Conservation (phyloP, 495 filamentous ascomycete genomes). For the Clavariopsis aquatica region DNA sequence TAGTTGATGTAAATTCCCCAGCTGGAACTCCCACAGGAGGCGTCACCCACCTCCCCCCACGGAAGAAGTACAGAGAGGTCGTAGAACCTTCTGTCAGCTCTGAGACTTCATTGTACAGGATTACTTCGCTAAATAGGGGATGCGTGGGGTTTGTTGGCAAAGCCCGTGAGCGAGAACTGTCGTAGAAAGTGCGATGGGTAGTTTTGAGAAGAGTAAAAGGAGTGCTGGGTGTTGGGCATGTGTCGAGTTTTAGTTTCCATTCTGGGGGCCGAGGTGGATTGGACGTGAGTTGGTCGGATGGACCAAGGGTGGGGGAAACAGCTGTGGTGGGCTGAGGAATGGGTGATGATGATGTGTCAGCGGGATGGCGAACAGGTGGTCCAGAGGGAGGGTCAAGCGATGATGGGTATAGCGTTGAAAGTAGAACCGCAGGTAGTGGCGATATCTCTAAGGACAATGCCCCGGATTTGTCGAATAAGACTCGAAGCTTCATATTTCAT, state of each 20-base stretch:
- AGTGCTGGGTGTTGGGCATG: constrained; percentile 25
- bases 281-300: constrained; percentile 24
- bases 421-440: constrained; percentile 52
- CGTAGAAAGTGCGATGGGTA: constrained; percentile 40
- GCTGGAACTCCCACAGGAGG: constrained; percentile 51
- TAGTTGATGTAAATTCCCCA: constrained; percentile 14
- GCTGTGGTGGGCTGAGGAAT: constrained; percentile 36
- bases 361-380: constrained; percentile 32
- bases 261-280: not conserved
- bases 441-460: constrained; percentile 46
- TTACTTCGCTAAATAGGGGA: constrained; percentile 60
- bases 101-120: constrained; percentile 65
- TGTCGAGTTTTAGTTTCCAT: constrained; percentile 42
- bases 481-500: constrained; percentile 37
- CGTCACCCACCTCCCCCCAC: constrained; percentile 66
- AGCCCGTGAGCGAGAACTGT: constrained; percentile 40
- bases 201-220: constrained; percentile 45
- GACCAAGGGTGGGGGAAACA: constrained; percentile 36
- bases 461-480: constrained; percentile 33
- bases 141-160: constrained; percentile 34
- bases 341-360: constrained; percentile 12
- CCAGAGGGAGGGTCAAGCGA: constrained; percentile 52
- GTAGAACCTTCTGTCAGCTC: constrained; percentile 86
- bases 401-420: constrained; percentile 58
- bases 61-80: constrained; percentile 78